Evolutionary conservation across 2,329 filamentous ascomycete species (phyloP).

Genomic region (Nothophoma quercina): DNA sequence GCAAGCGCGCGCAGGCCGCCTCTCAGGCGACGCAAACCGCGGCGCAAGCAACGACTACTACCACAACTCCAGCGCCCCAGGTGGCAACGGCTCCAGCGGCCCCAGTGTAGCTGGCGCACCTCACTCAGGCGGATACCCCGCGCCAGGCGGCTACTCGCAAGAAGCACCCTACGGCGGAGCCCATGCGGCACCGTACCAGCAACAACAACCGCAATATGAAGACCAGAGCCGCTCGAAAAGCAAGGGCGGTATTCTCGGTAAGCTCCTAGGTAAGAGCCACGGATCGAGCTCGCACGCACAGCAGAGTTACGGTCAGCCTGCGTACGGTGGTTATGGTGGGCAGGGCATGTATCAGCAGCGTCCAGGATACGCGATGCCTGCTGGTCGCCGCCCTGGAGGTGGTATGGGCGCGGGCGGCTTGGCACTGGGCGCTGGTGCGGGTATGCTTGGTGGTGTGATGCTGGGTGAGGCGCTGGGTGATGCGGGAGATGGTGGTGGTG

Average conservation of each 20-base stretch:
- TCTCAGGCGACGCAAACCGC: conserved; percentile 50
- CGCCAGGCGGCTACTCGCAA: conserved; percentile 30
- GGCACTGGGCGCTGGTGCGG: conserved; percentile 81
- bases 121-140: conserved; percentile 7
- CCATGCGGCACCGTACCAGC: conserved; percentile 17
- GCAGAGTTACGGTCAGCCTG: conserved; percentile 33
- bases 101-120: conserved; percentile 10
- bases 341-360: conserved; percentile 17
- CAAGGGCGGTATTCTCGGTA: conserved; percentile 57
- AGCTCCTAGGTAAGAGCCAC: conserved; percentile 58
- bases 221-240: conserved; percentile 50
- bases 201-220: conserved; percentile 15
- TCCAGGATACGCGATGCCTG: conserved; percentile 31
- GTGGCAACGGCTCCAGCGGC: conserved; percentile 15
- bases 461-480: conserved; percentile 70
- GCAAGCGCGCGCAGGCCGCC: conserved; percentile 64
- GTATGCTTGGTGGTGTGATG: conserved; percentile 78
- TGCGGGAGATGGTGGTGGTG: conserved; percentile 40
- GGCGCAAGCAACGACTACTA: conserved; percentile 61
- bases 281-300: conserved; percentile 50
- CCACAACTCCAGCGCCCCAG: conserved; percentile 28
- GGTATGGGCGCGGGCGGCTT: conserved; percentile 75
- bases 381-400: conserved; percentile 27
- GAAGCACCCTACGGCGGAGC: conserved; percentile 30
- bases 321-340: conserved; percentile 39